Percentiles rank a stretch among this genome's conserved stretches.
These are phyloP conservation scores for Colletotrichum scovillei DNA, from an alignment of 2,329 filamentous ascomycete species.

Conservation along the genomic window DNA sequence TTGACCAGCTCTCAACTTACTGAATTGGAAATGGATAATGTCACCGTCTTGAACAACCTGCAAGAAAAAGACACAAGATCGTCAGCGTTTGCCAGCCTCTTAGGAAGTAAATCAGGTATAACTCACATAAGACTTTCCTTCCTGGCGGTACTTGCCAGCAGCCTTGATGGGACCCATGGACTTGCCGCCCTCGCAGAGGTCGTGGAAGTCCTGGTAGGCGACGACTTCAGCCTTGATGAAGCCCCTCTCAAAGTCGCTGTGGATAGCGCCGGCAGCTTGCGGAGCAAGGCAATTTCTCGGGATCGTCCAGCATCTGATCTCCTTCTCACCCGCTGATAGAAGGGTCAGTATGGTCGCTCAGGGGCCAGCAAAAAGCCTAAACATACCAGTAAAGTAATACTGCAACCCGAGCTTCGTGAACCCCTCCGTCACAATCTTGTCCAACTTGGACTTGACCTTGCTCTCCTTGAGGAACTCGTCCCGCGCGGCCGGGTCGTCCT, in stretches of 20 bases:
- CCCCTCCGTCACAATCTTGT: neutral
- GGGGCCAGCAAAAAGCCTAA: neutral
- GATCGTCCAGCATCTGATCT: slow-evolving; percentile 53
- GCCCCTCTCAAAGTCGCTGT: slow-evolving; percentile 55
- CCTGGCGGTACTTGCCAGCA: neutral
- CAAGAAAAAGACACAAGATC: too few species aligned
- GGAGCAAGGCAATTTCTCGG: slow-evolving; percentile 50
- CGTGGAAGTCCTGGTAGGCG: slow-evolving; percentile 56
- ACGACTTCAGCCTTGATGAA: slow-evolving; percentile 60
- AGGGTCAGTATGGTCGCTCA: neutral
- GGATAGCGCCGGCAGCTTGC: slow-evolving; percentile 54
- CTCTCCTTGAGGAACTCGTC: neutral
- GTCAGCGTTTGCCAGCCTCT: too few species aligned
- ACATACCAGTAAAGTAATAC: neutral
- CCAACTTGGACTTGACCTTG: neutral
- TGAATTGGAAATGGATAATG: neutral
- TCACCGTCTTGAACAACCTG: neutral
- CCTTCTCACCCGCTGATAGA: neutral
- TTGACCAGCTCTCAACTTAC: neutral
- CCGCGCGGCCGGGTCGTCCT: neutral
- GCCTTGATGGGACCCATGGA: slow-evolving; percentile 50
- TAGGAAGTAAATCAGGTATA: neutral
- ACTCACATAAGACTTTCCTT: neutral
- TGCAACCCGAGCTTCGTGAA: neutral
- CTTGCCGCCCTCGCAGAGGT: slow-evolving; percentile 54